Conservation (phyloP, 768 basidiomycete genomes). For the Suillus fuscotomentosus region DNA sequence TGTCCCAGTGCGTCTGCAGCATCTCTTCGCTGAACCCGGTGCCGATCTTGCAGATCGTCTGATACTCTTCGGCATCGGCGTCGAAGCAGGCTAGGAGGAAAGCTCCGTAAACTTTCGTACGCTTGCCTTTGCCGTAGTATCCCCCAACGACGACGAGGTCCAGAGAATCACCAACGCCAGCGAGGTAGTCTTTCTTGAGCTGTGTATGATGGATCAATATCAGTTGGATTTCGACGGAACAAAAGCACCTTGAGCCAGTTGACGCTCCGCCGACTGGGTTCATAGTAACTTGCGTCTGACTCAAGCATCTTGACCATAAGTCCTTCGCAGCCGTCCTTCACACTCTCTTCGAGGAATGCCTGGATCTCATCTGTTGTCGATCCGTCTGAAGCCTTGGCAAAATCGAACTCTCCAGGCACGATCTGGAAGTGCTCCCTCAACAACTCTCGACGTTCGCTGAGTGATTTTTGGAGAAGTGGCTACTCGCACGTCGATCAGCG, state of each 20-base stretch:
- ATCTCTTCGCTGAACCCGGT: slow-evolving; percentile 97
- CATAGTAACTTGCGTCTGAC: slow-evolving; percentile 87
- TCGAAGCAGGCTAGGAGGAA: slow-evolving; percentile 98
- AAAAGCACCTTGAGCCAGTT: slow-evolving; percentile 92
- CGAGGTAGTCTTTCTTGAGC: slow-evolving; percentile 98
- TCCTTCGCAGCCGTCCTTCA: slow-evolving; percentile 98
- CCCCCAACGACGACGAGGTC: slow-evolving; percentile 98
- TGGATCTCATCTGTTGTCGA: slow-evolving; percentile 94
- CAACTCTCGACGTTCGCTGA: slow-evolving; percentile 74
- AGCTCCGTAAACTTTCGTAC: slow-evolving; percentile 96
- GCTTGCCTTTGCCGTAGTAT: slow-evolving; percentile 97
- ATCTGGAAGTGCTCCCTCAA: slow-evolving; percentile 76
- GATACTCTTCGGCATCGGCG: slow-evolving; percentile 88
- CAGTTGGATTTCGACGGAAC: background rate
- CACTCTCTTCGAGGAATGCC: slow-evolving; percentile 90
- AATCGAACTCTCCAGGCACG: slow-evolving; percentile 88
- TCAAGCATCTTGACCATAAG: slow-evolving; percentile 99
- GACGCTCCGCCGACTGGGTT: slow-evolving; percentile 91
- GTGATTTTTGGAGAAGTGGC: slow-evolving; percentile 78
- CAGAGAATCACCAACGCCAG: slow-evolving; percentile 94
- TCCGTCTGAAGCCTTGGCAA: slow-evolving; percentile 88
- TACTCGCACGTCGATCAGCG: slow-evolving; percentile 28
- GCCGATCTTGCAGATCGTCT: slow-evolving; percentile 98
- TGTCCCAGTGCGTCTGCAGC: slow-evolving; percentile 76
- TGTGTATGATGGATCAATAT: slow-evolving; percentile 29